These are phyloP conservation scores for Cercospora canescens DNA, from an alignment of 2,329 filamentous ascomycete genomes.

Conservation along the genomic window DNA sequence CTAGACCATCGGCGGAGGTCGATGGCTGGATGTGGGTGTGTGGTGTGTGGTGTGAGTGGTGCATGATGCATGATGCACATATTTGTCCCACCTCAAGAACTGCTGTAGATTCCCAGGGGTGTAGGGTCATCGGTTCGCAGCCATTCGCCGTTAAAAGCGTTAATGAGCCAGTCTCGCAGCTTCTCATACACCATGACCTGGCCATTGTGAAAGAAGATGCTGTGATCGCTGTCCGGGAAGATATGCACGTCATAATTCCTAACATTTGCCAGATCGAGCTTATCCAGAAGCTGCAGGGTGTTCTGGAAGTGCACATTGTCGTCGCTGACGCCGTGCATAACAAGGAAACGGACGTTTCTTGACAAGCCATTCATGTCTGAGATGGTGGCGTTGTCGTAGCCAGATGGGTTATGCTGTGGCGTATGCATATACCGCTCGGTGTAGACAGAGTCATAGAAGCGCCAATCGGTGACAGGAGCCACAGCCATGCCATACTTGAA, in stretches of 20 bases:
- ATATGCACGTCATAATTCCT: slow-evolving; percentile 97
- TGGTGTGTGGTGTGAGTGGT: not conserved
- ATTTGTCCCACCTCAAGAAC: not conserved
- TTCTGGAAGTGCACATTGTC: slow-evolving; percentile 99
- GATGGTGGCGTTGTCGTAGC: slow-evolving; percentile 76
- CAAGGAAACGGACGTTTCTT: slow-evolving; percentile 79
- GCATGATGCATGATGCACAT: not conserved
- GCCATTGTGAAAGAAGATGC: slow-evolving; percentile 92
- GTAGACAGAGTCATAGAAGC: slow-evolving; percentile 90
- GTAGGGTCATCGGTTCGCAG: slow-evolving; percentile 57
- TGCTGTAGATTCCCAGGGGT: slow-evolving; percentile 38
- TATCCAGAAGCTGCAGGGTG: slow-evolving; percentile 82
- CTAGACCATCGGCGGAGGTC: not conserved
- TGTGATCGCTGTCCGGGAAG: slow-evolving; percentile 94
- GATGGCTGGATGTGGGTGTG: not conserved
- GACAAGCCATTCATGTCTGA: slow-evolving; percentile 71
- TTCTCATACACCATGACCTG: slow-evolving; percentile 90
- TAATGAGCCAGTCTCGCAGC: slow-evolving; percentile 86
- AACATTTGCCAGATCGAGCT: slow-evolving; percentile 74
- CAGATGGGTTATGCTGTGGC: slow-evolving; percentile 74
- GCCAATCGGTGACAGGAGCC: slow-evolving; percentile 97
- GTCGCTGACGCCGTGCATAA: slow-evolving; percentile 96
- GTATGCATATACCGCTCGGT: slow-evolving; percentile 98
- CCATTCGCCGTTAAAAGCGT: slow-evolving; percentile 98
- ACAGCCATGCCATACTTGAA: slow-evolving; percentile 98